phyloP scores from a whole-genome alignment of 192 early-diverging fungal species.

The Linnemannia schmuckeri region DNA sequence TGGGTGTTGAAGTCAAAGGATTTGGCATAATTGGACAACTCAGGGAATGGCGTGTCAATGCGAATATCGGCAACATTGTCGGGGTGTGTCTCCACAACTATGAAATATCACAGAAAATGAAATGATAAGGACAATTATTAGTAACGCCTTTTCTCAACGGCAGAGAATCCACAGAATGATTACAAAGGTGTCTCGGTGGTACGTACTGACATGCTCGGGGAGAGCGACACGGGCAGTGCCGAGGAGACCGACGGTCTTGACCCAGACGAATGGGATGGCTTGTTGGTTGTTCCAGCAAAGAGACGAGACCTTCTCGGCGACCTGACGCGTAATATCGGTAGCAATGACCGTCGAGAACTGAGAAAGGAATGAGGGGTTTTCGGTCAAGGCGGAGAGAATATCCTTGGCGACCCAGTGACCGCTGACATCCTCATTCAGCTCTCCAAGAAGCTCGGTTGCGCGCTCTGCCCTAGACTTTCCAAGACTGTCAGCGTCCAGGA shows the following conservation, averaged over 20 bases:
- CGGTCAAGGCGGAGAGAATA: slow-evolving; percentile 22
- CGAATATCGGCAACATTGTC: slow-evolving; percentile 85
- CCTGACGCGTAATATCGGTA: slow-evolving; percentile 67
- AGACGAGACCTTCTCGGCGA: slow-evolving; percentile 67
- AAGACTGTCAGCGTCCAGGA: slow-evolving; percentile 76
- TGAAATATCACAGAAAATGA: neutral
- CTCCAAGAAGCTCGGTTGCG: slow-evolving; percentile 75
- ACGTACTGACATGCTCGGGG: slow-evolving; percentile 86
- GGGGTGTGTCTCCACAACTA: slow-evolving; percentile 94
- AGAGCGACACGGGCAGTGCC: slow-evolving; percentile 78
- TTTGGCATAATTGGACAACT: slow-evolving; percentile 70
- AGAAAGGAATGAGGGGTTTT: slow-evolving; percentile 69
- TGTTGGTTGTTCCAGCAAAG: slow-evolving; percentile 67
- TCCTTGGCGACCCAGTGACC: slow-evolving; percentile 74
- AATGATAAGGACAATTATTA: slow-evolving; percentile 12
- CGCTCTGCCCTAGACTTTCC: slow-evolving; percentile 76
- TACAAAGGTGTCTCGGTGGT: neutral
- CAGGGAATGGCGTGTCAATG: slow-evolving; percentile 85
- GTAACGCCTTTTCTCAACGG: neutral
- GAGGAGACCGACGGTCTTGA: slow-evolving; percentile 80
- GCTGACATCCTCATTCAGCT: slow-evolving; percentile 90
- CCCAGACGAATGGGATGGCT: slow-evolving; percentile 66
- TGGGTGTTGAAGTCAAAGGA: slow-evolving; percentile 76
- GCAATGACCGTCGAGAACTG: slow-evolving; percentile 86
- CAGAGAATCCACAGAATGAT: neutral